These are phyloP conservation scores for Penicillium sp. DNA, from an alignment of 2,329 filamentous ascomycete genomes.

Conservation along the genomic window DNA sequence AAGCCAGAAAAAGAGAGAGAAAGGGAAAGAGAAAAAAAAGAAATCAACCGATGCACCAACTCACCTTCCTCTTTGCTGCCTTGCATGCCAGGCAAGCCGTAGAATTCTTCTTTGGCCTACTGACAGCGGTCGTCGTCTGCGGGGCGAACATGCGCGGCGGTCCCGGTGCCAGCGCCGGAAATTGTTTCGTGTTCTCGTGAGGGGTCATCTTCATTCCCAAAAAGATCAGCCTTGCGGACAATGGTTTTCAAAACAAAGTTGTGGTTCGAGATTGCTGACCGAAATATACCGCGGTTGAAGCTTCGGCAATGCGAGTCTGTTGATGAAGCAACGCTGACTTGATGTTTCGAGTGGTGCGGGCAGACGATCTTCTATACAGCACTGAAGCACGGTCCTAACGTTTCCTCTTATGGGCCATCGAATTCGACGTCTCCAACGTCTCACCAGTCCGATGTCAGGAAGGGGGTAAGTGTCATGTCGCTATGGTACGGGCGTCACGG, in stretches of 20 bases:
- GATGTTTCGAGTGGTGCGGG: neutral
- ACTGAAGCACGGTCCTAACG: neutral
- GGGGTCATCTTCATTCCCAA: constrained; percentile 8
- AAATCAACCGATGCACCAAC: neutral
- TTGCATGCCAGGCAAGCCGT: constrained; percentile 32
- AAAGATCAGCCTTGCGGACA: neutral
- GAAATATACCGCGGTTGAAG: neutral
- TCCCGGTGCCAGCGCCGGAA: constrained; percentile 24
- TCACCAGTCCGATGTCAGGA: neutral
- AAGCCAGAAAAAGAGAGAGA: neutral
- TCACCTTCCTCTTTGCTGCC: constrained; percentile 31
- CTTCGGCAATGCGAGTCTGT: neutral
- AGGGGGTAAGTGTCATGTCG: constrained; percentile 7
- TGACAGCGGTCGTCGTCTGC: constrained; percentile 17
- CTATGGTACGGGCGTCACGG: neutral
- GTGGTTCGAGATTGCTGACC: neutral
- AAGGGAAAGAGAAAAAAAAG: neutral
- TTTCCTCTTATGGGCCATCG: constrained; percentile 1
- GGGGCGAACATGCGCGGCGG: constrained; percentile 18
- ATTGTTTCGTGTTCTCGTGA: constrained; percentile 18
- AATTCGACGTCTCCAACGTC: constrained; percentile 1
- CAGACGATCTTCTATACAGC: neutral
- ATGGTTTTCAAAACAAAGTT: neutral
- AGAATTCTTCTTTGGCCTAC: constrained; percentile 30
- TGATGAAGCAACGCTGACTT: neutral